A percentile compares a stretch with the other conserved stretches of the same genome.
Conservation (phyloP, 108 stramenopile species). For the Nitzschia putrida region DNA sequence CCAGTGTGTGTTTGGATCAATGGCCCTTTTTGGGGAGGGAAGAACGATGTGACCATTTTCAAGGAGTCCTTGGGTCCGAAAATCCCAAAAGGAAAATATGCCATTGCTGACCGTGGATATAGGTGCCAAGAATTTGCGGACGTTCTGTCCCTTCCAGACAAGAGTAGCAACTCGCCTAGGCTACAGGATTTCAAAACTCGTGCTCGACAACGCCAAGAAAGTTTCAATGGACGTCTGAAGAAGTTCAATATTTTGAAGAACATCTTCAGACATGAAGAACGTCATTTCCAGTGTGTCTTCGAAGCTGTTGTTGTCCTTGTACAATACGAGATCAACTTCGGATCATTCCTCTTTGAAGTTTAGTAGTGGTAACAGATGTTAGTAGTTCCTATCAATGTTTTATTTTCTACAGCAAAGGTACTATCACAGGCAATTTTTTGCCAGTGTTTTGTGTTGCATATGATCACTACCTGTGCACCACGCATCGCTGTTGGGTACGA, state of each 20-base stretch:
- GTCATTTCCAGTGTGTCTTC: slow-evolving; percentile 31
- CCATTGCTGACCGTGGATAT: slow-evolving; percentile 32
- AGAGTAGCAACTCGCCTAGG: neutral
- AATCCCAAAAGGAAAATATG: neutral
- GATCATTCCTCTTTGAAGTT: slow-evolving; percentile 29
- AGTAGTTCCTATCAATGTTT: too few species aligned
- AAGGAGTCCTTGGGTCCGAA: slow-evolving; percentile 4
- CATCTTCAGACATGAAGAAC: slow-evolving; percentile 9
- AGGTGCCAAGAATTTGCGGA: neutral
- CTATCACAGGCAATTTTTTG: too few species aligned
- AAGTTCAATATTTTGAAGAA: slow-evolving; percentile 23
- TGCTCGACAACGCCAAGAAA: slow-evolving; percentile 38
- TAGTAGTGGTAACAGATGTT: too few species aligned
- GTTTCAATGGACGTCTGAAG: slow-evolving; percentile 43
- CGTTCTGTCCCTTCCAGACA: slow-evolving; percentile 6
- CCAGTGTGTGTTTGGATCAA: slow-evolving; percentile 41
- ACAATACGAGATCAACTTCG: slow-evolving; percentile 45
- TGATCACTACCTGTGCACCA: too few species aligned
- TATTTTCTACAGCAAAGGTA: too few species aligned
- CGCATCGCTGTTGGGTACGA: too few species aligned
- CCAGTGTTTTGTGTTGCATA: too few species aligned
- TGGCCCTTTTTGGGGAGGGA: slow-evolving; percentile 41
- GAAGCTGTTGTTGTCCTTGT: slow-evolving; percentile 45
- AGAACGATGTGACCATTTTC: slow-evolving; percentile 37
- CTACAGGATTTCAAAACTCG: too few species aligned